Conservation (phyloP, 2,329 filamentous ascomycete genomes). For the Pseudogymnoascus sp. region DNA sequence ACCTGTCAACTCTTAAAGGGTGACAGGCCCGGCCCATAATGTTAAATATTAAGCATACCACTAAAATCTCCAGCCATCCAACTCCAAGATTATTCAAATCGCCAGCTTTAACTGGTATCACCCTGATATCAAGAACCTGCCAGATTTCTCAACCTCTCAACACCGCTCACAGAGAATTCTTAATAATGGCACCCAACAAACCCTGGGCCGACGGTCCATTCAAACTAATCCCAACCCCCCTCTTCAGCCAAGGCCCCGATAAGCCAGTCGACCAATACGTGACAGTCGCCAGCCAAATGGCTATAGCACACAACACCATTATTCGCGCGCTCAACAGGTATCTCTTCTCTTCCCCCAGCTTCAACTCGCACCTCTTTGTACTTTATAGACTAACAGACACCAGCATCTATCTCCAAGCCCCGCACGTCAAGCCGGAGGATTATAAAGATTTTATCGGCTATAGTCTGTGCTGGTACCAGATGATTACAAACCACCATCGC, state of each 20-base stretch:
- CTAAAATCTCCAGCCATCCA: background rate
- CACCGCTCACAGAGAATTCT: too few relatives aligned
- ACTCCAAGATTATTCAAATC: background rate
- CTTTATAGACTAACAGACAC: background rate
- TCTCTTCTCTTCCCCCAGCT: background rate
- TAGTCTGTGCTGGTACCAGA: background rate
- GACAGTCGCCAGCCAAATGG: constrained; percentile 11
- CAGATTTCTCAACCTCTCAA: too few relatives aligned
- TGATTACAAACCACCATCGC: background rate
- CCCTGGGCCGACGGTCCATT: constrained; percentile 10
- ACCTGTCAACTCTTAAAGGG: background rate
- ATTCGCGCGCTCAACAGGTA: constrained; percentile 9
- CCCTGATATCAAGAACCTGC: background rate
- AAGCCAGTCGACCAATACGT: constrained; percentile 10
- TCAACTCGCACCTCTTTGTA: background rate
- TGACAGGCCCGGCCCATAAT: background rate
- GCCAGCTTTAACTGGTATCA: background rate
- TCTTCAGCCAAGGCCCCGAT: constrained; percentile 11
- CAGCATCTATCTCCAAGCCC: constrained; percentile 7
- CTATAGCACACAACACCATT: constrained; percentile 1
- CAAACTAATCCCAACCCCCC: constrained; percentile 17
- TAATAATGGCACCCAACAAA: background rate
- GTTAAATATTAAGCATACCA: background rate
- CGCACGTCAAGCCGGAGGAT: background rate
- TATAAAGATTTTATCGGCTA: constrained; percentile 4